Conservation (phyloP, 495 filamentous ascomycete species). For the Bacidia gigantensis region DNA sequence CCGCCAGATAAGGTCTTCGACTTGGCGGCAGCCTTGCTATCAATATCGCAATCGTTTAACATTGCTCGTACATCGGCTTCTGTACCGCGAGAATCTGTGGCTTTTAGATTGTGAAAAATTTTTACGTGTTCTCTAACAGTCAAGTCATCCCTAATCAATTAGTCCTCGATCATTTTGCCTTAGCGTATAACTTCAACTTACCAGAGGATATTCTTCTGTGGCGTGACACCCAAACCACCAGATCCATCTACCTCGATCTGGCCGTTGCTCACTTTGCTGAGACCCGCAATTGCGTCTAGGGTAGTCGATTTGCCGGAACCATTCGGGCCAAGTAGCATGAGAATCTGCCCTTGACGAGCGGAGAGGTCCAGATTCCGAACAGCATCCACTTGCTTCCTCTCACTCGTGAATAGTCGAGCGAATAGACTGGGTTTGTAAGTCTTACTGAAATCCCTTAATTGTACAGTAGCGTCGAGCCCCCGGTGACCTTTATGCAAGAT, state of each 20-base stretch:
- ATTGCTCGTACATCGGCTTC: constrained; percentile 19
- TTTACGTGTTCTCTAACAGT: constrained; percentile 29
- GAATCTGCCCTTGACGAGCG: constrained; percentile 28
- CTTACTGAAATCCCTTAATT: constrained; percentile 56
- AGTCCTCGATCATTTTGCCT: too few relatives aligned
- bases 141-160: constrained; percentile 20
- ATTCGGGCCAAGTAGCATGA: constrained; percentile 30
- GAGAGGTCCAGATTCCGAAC: constrained; percentile 27
- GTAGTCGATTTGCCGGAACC: constrained; percentile 34
- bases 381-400: constrained; percentile 21
- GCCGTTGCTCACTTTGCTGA: constrained; percentile 23
- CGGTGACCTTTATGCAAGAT: constrained; percentile 32
- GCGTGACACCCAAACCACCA: constrained; percentile 33
- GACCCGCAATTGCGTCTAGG: constrained; percentile 32
- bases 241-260: constrained; percentile 27
- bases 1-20: constrained; percentile 27
- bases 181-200: not conserved
- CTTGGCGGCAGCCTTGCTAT: constrained; percentile 21
- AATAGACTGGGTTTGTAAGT: constrained; percentile 50
- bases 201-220: constrained; percentile 31
- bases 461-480: constrained; percentile 33
- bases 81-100: constrained; percentile 1
- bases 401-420: constrained; percentile 25
- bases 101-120: constrained; percentile 15
- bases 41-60: constrained; percentile 25